A percentile compares a stretch with the other conserved stretches of the same genome.
phyloP scores from a whole-genome alignment of 2,329 filamentous ascomycete genomes.

The Davidsoniella neocaledoniae region DNA sequence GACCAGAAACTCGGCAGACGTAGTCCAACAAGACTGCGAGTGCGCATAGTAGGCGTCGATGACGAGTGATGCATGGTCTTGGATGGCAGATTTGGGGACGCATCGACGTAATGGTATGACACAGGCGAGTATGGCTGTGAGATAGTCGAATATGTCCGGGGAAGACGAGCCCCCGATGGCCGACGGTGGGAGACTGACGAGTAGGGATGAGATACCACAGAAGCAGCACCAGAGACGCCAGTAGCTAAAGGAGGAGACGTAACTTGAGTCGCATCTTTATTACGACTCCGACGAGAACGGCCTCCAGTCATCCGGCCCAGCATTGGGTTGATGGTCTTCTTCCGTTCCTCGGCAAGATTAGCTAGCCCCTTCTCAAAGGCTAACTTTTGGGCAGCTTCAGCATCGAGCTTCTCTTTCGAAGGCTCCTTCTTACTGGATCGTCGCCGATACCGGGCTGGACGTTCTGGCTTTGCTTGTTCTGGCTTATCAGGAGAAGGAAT shows the following conservation, averaged over 20 bases:
- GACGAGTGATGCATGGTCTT: background rate
- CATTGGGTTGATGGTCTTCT: constrained; percentile 10
- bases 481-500: background rate
- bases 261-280: background rate
- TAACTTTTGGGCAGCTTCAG: background rate
- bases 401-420: background rate
- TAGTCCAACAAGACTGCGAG: constrained; percentile 18
- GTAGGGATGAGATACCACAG: background rate
- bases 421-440: background rate
- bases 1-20: constrained; percentile 10
- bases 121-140: background rate
- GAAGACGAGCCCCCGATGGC: background rate
- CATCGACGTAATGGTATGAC: background rate
- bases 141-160: constrained; percentile 1
- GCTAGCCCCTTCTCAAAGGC: constrained; percentile 12
- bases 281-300: background rate
- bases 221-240: background rate
- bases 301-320: constrained; percentile 10
- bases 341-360: constrained; percentile 9
- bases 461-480: background rate
- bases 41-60: constrained; percentile 19
- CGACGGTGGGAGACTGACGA: background rate
- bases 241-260: background rate
- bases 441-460: constrained; percentile 3
- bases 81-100: background rate